Evolutionary conservation across 805 yeast genomes (phyloP).

Genomic region (Vanderwaltozyma polyspora): DNA sequence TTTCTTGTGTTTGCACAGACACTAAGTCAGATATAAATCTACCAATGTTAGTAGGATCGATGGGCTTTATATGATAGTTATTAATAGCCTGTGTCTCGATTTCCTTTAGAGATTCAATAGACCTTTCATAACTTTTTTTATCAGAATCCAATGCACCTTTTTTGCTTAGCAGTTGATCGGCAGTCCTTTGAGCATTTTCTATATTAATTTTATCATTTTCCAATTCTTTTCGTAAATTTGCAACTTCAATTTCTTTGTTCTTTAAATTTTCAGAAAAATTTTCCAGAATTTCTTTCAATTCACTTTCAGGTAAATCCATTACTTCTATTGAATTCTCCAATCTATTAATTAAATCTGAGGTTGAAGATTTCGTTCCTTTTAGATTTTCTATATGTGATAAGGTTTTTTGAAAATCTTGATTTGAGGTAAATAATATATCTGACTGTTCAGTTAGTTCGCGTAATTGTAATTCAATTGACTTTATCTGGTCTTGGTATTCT

Average conservation of each 20-base stretch:
- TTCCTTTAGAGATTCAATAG: not conserved
- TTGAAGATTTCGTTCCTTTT: conserved; percentile 34
- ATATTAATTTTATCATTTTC: conserved; percentile 16
- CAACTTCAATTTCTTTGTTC: conserved; percentile 24
- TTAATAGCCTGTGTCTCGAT: not conserved
- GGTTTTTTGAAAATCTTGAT: conserved; percentile 70
- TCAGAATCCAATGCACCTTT: conserved; percentile 48
- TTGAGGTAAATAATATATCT: conserved; percentile 55
- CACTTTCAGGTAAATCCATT: conserved; percentile 26
- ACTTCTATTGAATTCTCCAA: conserved; percentile 24
- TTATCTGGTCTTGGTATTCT: conserved; percentile 37
- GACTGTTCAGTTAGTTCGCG: conserved; percentile 45
- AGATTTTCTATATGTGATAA: conserved; percentile 53
- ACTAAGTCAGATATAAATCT: not conserved
- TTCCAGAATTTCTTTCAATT: conserved; percentile 29
- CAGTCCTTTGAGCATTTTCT: conserved; percentile 22
- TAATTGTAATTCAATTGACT: conserved; percentile 38
- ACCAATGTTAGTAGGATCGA: not conserved
- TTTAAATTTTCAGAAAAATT: conserved; percentile 31
- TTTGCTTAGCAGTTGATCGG: conserved; percentile 31
- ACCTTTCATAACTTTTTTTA: conserved; percentile 18
- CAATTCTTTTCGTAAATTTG: conserved; percentile 16
- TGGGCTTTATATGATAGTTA: no score
- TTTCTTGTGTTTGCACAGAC: no score
- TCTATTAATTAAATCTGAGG: conserved; percentile 41